Conservation (phyloP, 2,329 filamentous ascomycete species). For the Clarireedia homoeocarpa region DNA sequence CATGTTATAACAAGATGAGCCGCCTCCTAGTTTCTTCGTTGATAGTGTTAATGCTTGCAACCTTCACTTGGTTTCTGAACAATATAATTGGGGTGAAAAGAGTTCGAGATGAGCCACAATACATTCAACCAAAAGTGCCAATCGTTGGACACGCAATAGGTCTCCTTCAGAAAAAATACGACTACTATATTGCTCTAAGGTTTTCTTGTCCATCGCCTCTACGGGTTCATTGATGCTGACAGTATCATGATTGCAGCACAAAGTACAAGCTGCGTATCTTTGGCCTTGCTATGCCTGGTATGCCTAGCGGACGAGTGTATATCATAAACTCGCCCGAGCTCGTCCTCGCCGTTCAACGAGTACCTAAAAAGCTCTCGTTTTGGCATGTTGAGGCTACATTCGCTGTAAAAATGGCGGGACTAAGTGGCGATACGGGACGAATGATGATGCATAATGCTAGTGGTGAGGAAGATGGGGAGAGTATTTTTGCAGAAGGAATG, state of each 20-base stretch:
- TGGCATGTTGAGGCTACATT: neutral
- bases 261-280: neutral
- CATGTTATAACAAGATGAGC: neutral
- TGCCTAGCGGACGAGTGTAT: constrained; percentile 1
- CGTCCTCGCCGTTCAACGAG: neutral
- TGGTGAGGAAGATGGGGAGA: neutral
- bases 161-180: neutral
- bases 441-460: neutral
- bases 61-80: neutral
- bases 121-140: neutral
- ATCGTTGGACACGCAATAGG: neutral
- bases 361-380: neutral
- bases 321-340: neutral
- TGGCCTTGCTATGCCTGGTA: neutral
- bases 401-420: neutral
- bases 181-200: neutral
- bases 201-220: neutral
- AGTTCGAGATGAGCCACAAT: neutral
- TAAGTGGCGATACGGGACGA: neutral
- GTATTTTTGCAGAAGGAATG: neutral
- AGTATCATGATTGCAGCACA: neutral
- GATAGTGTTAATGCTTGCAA: neutral
- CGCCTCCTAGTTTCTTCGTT: neutral
- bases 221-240: neutral
- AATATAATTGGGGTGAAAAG: neutral